A percentile compares a stretch with the other conserved stretches of the same genome.
Evolutionary conservation across 805 yeast genomes (phyloP).

Genomic region (Dipodascopsis tothii): DNA sequence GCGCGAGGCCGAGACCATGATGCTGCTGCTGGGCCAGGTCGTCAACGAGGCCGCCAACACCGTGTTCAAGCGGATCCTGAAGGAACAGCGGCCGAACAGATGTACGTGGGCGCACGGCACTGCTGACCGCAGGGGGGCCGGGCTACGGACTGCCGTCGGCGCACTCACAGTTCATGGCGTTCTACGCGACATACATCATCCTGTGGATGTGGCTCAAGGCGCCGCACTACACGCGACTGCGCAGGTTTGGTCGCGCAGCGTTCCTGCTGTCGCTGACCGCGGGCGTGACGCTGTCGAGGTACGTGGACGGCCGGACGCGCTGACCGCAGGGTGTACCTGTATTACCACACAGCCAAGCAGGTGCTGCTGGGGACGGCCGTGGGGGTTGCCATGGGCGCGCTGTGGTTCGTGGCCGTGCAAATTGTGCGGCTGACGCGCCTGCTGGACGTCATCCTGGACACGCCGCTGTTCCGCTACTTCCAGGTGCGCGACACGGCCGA

Average conservation of each 20-base stretch:
- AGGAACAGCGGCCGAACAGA: constrained; percentile 62
- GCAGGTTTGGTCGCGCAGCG: constrained; percentile 25
- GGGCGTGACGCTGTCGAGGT: constrained; percentile 28
- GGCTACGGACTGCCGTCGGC: constrained; percentile 97
- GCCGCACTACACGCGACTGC: constrained; percentile 27
- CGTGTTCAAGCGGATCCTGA: constrained; percentile 52
- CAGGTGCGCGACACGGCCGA: constrained; percentile 34
- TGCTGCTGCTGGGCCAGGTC: constrained; percentile 81
- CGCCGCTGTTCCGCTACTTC: constrained; percentile 44
- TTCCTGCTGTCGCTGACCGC: constrained; percentile 27
- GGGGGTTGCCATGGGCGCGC: constrained; percentile 54
- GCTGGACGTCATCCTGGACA: constrained; percentile 53
- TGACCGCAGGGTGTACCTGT: constrained; percentile 57
- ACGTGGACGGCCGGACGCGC: constrained; percentile 45
- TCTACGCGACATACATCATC: constrained; percentile 40
- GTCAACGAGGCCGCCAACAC: constrained; percentile 67
- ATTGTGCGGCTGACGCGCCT: constrained; percentile 61
- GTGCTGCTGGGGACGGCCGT: constrained; percentile 62
- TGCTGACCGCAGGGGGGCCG: constrained; percentile 28
- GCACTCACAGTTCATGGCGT: constrained; percentile 93
- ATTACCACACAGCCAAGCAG: constrained; percentile 69
- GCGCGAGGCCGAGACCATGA: constrained; percentile 76
- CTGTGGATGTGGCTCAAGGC: constrained; percentile 31
- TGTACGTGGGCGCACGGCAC: constrained; percentile 9
- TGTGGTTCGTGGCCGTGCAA: constrained; percentile 48